Evolutionary conservation across 129 eudicot species (phyloP).

Genomic region (Chrysanthemum seticuspe): DNA sequence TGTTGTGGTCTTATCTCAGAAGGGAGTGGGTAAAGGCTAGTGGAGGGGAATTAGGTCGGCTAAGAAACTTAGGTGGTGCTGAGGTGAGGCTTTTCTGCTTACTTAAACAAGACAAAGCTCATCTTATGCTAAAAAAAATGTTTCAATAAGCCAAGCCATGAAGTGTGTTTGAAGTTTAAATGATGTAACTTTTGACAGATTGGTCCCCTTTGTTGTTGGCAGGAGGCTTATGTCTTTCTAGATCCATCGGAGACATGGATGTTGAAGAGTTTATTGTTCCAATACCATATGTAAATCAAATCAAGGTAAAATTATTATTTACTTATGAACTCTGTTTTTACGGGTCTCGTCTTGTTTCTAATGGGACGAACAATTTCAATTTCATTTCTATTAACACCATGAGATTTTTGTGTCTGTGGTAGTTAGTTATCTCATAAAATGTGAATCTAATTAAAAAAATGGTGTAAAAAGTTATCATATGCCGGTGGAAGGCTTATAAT

Average conservation of each 20-base stretch:
- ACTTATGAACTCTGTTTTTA: background rate
- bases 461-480: conserved; percentile 53
- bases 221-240: conserved; percentile 92
- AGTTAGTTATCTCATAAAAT: conserved; percentile 5
- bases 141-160: background rate
- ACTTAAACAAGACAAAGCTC: background rate
- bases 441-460: conserved; percentile 14
- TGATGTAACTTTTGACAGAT: conserved; percentile 42
- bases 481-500: conserved; percentile 90
- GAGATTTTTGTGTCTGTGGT: background rate
- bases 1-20: conserved; percentile 38
- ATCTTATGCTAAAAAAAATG: background rate
- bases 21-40: conserved; percentile 80
- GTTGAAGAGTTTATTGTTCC: conserved; percentile 48
- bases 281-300: conserved; percentile 79
- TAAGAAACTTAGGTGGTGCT: conserved; percentile 69
- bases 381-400: background rate
- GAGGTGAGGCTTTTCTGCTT: conserved; percentile 44
- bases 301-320: conserved; percentile 51
- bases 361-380: background rate
- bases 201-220: conserved; percentile 97
- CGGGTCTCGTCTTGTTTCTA: background rate
- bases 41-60: conserved; percentile 94
- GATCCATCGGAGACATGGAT: conserved; percentile 95
- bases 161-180: background rate